Percentiles rank a stretch among this genome's conserved stretches.
phyloP scores from a whole-genome alignment of 2,329 filamentous ascomycete genomes.

The Talaromyces sp. region DNA sequence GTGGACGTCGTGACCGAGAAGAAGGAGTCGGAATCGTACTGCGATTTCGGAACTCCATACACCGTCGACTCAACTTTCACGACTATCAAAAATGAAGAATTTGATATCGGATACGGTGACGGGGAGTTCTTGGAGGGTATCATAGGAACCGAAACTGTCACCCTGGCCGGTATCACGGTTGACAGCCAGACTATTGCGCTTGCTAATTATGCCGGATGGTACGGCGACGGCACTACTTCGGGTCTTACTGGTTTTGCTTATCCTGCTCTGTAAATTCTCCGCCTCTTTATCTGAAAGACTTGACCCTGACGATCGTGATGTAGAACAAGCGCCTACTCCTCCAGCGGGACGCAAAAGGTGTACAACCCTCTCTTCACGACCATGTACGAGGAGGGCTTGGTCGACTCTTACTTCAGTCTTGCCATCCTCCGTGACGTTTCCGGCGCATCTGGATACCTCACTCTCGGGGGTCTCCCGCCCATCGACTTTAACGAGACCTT shows the following conservation, averaged over 20 bases:
- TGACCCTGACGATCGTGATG: not conserved
- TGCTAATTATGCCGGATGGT: slow-evolving; percentile 42
- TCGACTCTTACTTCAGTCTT: slow-evolving; percentile 49
- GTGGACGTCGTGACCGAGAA: slow-evolving; percentile 37
- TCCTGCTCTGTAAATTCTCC: slow-evolving; percentile 34
- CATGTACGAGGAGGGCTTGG: slow-evolving; percentile 45
- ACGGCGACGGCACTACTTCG: slow-evolving; percentile 45
- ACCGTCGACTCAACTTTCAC: slow-evolving; percentile 20
- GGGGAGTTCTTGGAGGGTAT: slow-evolving; percentile 24
- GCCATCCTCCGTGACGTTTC: slow-evolving; percentile 39
- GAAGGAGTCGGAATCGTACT: slow-evolving; percentile 36
- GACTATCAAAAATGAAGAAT: slow-evolving; percentile 22
- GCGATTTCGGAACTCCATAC: slow-evolving; percentile 24
- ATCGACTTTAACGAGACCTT: slow-evolving; percentile 36
- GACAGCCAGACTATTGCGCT: slow-evolving; percentile 46
- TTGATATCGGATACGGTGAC: slow-evolving; percentile 26
- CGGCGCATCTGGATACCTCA: slow-evolving; percentile 40
- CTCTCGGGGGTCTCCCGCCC: slow-evolving; percentile 50
- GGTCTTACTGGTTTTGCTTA: slow-evolving; percentile 54
- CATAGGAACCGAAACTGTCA: slow-evolving; percentile 26
- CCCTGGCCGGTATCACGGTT: slow-evolving; percentile 44
- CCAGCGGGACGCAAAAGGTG: slow-evolving; percentile 21
- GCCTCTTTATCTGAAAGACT: not conserved
- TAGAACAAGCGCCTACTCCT: slow-evolving; percentile 24
- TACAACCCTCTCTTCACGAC: slow-evolving; percentile 53